Base-by-base conservation (phyloP, 2,329 filamentous ascomycete genomes). In the Phialophora tarda region DNA sequence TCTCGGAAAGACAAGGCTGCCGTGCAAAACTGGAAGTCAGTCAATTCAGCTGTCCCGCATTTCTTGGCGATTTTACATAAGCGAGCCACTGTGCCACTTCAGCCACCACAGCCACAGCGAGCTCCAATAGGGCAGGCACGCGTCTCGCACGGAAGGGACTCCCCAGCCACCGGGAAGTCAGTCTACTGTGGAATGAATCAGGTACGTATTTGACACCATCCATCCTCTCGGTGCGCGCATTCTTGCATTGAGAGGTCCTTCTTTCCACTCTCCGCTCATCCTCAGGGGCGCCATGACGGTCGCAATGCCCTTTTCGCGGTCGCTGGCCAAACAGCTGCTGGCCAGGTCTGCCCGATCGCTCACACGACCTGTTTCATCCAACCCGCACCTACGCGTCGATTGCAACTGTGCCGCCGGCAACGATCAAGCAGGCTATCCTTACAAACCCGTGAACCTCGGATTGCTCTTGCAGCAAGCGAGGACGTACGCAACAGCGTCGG, bases 401-500 rank as follows among this genome's bases (percentile, higher is more conserved):
- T 65, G 32, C 67, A 17, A 65, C 65, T 61, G 60, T 69, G 8
- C 32, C 65, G 4, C 64, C 62, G 55, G 61, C 65, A n/a, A 70
- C 73, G 54, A 71, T 73, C 17, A 65, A 41, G 34, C 58, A 55
- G 30, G 17, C 55, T 24, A 30, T 53, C 55, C 24, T 4, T 28
- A 23, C 26, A 44, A 59, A 23, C 50, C n/a, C 30, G 8, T 50
- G 12, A 71, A 26, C 65, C 67, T 32, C 69, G 74, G 26, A 73
- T 71, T 63, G 67, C 72, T 63, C 71, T 71, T 38, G 17, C 30
- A 62, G 23, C 48, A 59, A 48, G 63, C 58, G 38, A 68, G 70
- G 63, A 66, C 58, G 48, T 78, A 77, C 71, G 76, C 76, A n/a
- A 76, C 76, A 47, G 66, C 72, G 12, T 65, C 72, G 17, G 54